Evolutionary conservation across 208 protist species (phyloP).

Genomic region (Naegleria fowleri): DNA sequence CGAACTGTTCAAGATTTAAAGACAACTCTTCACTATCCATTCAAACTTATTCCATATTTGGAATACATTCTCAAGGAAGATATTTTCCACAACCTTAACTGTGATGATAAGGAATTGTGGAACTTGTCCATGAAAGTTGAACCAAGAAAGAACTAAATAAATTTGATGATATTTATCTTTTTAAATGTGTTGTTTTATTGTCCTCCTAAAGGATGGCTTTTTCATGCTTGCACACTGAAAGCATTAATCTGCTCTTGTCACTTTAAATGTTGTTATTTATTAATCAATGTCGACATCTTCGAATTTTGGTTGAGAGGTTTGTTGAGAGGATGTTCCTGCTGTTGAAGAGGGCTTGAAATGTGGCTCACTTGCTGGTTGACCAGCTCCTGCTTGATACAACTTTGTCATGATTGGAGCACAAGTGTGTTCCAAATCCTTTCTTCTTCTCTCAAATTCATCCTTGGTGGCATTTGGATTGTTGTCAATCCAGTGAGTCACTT

Average conservation of each 20-base stretch:
- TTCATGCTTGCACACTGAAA: no score
- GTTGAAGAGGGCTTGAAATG: no score
- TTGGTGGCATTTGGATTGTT: slow-evolving; percentile 60
- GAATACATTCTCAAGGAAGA: slow-evolving; percentile 2
- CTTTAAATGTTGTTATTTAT: no score
- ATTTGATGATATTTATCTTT: no score
- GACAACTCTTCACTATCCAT: neutral
- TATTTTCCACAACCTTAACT: neutral
- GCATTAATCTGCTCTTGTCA: no score
- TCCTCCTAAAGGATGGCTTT: no score
- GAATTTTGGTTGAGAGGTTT: neutral
- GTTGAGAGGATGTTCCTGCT: neutral
- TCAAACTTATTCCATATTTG: neutral
- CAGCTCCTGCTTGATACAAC: slow-evolving; percentile 69
- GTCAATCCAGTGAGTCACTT: slow-evolving; percentile 76
- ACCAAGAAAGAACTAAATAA: neutral
- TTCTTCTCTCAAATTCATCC: slow-evolving; percentile 66
- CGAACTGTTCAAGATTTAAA: neutral
- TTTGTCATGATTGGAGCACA: slow-evolving; percentile 88
- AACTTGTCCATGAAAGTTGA: neutral
- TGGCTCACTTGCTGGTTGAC: neutral
- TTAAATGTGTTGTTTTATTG: no score
- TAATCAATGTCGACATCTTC: no score
- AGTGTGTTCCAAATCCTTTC: slow-evolving; percentile 77
- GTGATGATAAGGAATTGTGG: neutral